Evolutionary conservation across 2,329 filamentous ascomycete species (phyloP), one percentile per base, ranked within the genome.

Genomic region (Elsinoe batatas): DNA sequence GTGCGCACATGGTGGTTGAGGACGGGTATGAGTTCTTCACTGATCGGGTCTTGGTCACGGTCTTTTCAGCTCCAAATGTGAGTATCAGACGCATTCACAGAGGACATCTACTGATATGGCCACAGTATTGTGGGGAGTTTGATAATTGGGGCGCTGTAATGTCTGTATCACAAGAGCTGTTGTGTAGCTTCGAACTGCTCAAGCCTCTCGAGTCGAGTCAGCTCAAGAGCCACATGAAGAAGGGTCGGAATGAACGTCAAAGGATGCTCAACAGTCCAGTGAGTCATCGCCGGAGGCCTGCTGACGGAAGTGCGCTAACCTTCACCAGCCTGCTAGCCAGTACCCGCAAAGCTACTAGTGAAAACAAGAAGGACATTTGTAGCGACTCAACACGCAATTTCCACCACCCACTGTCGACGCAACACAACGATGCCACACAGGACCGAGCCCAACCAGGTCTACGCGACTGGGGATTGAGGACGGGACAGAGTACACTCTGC

Each of bases 141-240:
- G 93, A 98, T 69, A 98, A 98, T 61, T 97, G 93, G 89, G 93
- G 93, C 17, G 93, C 93, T 12, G 91, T 97, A 62, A 98, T 98
- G 93, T 95, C 91, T 2, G 93, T 98, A 18, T 96, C 90, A 1
- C 82, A 82, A 12, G 93, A 97, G 70, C 74, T 98, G 53, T 81
- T 98, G 1, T 98, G 93, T 74, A 96, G 91, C 68, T 98, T 98
- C 67, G 93, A 98, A 72, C 78, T 98, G 13, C 79, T 98, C 58
- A 98, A 98, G 71, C 93, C 93, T 6, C 79, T 98, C 46, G 93
- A 98, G 71, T 96, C 91, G 11, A 94, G 88, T 64, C 91, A 91
- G 33, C 77, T 98, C 59, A 98, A 98, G 79, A 96, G 86, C 64
- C 93, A 98, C 68, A 98, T 98, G 72, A 98, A 98, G 77, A 97